phyloP scores from a whole-genome alignment of 2,329 filamentous ascomycete species.

The Dactylellina parvicollis region DNA sequence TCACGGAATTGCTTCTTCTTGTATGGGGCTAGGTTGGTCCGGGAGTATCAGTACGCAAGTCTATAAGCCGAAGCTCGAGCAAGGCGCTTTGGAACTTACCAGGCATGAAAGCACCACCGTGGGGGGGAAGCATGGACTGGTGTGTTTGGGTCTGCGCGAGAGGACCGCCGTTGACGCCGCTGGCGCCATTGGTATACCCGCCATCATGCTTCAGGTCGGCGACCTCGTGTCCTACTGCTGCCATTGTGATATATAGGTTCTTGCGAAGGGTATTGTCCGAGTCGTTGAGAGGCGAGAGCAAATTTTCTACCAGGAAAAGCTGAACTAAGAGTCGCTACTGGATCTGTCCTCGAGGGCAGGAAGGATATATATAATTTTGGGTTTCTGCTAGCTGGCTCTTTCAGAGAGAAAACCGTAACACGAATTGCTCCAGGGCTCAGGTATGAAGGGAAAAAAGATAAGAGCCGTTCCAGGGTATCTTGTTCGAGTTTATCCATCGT shows the following conservation, averaged over 20 bases:
- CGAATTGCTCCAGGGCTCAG: conserved; percentile 26
- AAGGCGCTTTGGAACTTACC: conserved; percentile 61
- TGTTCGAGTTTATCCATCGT: conserved; percentile 50
- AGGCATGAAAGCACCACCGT: conserved; percentile 78
- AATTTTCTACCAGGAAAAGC: conserved; percentile 24
- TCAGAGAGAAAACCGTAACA: conserved; percentile 25
- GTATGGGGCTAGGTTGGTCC: conserved; percentile 63
- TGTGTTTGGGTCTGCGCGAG: conserved; percentile 32
- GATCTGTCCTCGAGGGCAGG: conserved; percentile 24
- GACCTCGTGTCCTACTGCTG: conserved; percentile 24
- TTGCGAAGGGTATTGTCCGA: conserved; percentile 11
- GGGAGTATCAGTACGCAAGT: conserved; percentile 13
- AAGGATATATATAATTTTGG: conserved; percentile 40
- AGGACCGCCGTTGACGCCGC: conserved; percentile 31
- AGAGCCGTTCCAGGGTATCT: conserved; percentile 47
- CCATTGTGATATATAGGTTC: conserved; percentile 37
- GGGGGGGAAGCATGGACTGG: conserved; percentile 65
- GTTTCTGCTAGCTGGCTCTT: conserved; percentile 36
- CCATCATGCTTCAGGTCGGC: conserved; percentile 23
- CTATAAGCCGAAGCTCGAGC: background rate
- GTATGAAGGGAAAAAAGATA: conserved; percentile 47
- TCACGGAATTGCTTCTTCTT: conserved; percentile 72
- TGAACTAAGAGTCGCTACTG: conserved; percentile 9
- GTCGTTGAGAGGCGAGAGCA: conserved; percentile 34
- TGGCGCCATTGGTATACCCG: conserved; percentile 42